A percentile compares a stretch with the other conserved stretches of the same genome.
Evolutionary conservation across 306 rosid species (phyloP).

Genomic region (Hippophae tibetana): DNA sequence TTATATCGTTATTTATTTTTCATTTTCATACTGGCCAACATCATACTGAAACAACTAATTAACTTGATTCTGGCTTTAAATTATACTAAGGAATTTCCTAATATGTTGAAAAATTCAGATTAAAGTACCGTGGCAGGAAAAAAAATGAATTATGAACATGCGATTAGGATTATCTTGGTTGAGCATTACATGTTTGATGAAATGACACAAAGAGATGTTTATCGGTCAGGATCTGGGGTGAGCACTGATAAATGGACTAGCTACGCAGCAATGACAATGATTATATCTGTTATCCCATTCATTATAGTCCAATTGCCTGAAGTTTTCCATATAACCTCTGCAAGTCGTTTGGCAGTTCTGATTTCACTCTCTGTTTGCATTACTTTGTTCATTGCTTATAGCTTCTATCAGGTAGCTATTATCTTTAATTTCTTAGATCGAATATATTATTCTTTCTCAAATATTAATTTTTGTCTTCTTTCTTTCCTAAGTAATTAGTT

Average conservation of each 20-base stretch:
- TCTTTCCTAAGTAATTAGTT: neutral
- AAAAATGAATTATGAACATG: too few species aligned
- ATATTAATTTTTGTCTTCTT: neutral
- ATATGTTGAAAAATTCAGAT: too few species aligned
- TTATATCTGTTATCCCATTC: constrained; percentile 10
- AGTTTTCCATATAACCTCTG: constrained; percentile 4
- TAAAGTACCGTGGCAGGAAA: too few species aligned
- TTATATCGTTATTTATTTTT: too few species aligned
- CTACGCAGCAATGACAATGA: constrained; percentile 15
- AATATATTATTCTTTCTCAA: neutral
- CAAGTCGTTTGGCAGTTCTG: constrained; percentile 3
- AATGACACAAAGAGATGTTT: neutral
- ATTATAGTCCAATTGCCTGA: constrained; percentile 13
- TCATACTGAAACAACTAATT: too few species aligned
- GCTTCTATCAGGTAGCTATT: constrained; percentile 18
- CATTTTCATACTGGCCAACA: too few species aligned
- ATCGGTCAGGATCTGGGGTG: constrained; percentile 11
- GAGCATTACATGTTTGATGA: too few species aligned
- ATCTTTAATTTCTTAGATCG: too few species aligned
- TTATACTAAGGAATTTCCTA: too few species aligned
- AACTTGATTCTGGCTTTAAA: too few species aligned
- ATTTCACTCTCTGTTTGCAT: constrained; percentile 7
- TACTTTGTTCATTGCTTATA: constrained; percentile 8
- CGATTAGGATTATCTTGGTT: too few species aligned
- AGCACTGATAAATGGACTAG: constrained; percentile 16